These are phyloP conservation scores for Fusarium phyllophilum DNA, from an alignment of 2,329 filamentous ascomycete genomes.

Conservation along the genomic window DNA sequence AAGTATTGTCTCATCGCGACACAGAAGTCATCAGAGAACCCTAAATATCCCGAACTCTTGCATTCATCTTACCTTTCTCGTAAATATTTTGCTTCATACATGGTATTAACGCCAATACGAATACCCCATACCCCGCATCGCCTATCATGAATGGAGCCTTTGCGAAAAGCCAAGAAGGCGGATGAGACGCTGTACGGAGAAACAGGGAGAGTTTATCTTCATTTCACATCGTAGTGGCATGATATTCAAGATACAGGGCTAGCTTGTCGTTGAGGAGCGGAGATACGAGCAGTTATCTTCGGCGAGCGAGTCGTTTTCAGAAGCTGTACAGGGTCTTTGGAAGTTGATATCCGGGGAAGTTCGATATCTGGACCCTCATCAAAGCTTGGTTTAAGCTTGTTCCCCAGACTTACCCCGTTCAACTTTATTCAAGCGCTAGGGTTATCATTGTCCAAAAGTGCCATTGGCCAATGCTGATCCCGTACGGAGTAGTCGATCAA, in stretches of 20 bases:
- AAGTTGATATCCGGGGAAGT: constrained; percentile 6
- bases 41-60: constrained; percentile 30
- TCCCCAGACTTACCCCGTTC: constrained; percentile 12
- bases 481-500: not conserved
- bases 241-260: not conserved
- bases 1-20: not conserved
- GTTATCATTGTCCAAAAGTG: not conserved
- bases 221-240: constrained; percentile 3
- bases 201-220: not conserved
- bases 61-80: constrained; percentile 6
- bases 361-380: constrained; percentile 1
- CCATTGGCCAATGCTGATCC: not conserved
- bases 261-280: not conserved
- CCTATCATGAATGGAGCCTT: not conserved
- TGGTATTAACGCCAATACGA: not conserved
- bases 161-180: constrained; percentile 3
- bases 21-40: not conserved
- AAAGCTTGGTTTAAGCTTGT: constrained; percentile 2
- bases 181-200: constrained; percentile 25
- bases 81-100: not conserved
- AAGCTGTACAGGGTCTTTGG: not conserved
- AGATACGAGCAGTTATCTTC: constrained; percentile 32
- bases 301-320: constrained; percentile 17
- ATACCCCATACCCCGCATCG: constrained; percentile 29
- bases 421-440: not conserved